Base-by-base conservation (phyloP, 2,329 filamentous ascomycete genomes). In the Rhynchosporium agropyri region DNA sequence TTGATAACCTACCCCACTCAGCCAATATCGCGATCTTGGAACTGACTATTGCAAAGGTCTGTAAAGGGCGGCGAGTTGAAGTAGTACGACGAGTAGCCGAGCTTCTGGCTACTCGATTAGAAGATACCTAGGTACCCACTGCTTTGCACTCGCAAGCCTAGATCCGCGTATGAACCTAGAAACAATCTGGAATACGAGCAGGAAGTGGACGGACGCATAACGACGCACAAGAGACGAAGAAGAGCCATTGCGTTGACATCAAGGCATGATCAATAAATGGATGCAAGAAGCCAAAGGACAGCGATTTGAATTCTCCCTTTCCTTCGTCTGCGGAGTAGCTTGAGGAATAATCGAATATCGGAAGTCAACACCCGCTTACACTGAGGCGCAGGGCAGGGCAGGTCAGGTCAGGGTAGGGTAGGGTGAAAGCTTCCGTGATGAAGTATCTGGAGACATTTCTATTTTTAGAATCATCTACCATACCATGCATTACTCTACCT, bases 361-460 rank as follows among this genome's bases (percentile, higher is more conserved):
- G 38, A 45, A n/a, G 29, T 10, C 45, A 43, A 45, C 53, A 56
- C 38, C 42, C 42, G 53, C 12, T 28, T 42, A 20, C 28, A 55
- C 6, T 20, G 50, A 54, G 50, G 50, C 50, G 50, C 50, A 54
- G 50, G 50, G 20, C 20, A 36, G 49, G 36, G 28, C 49, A 51
- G 49, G 10, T 36, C n/a, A 20, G 38, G 51, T n/a, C 29, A 36
- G 5, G 36, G 36, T 42, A 20, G 38, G 51, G 29, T 42, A 36
- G 5, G 36, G 36, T 42, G 29, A 45, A 56, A 56, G 53, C 53
- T 56, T 20, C 20, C 20, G 20, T 56, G 53, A 43, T 56, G 53
- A 56, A 55, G 28, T 20, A 45, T 36, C 33, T 36, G 33, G 9
- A 36, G 33, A 6, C 38, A 2, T 5, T 56, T 56, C 36, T 36